Evolutionary conservation across 179 eudicot genomes (phyloP).

Genomic region (Drosera spatulata): DNA sequence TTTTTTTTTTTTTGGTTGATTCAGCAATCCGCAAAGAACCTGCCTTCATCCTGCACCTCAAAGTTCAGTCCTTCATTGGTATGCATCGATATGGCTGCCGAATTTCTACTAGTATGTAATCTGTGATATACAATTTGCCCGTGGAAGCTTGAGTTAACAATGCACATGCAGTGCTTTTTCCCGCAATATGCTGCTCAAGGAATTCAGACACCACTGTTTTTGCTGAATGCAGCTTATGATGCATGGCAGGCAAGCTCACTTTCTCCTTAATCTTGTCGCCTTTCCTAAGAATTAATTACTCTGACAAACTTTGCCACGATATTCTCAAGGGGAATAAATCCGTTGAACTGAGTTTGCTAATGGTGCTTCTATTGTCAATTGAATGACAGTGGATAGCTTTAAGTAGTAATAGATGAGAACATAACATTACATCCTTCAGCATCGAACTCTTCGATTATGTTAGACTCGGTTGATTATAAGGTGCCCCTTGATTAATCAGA

Average conservation of each 20-base stretch:
- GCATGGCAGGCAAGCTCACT: slow-evolving; percentile 63
- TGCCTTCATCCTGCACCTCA: slow-evolving; percentile 62
- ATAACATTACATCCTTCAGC: too few species aligned
- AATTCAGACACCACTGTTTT: slow-evolving; percentile 55
- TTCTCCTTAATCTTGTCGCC: not conserved
- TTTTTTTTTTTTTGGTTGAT: not conserved
- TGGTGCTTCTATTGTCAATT: too few species aligned
- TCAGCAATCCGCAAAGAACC: slow-evolving; percentile 52
- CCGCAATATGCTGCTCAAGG: slow-evolving; percentile 50
- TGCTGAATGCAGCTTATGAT: slow-evolving; percentile 78
- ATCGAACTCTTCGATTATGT: too few species aligned
- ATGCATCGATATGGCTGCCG: slow-evolving; percentile 4
- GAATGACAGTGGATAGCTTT: too few species aligned
- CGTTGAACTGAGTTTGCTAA: too few species aligned
- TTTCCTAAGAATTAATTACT: not conserved
- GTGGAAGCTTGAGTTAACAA: not conserved
- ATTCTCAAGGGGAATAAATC: not conserved
- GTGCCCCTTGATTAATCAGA: too few species aligned
- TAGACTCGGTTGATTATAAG: too few species aligned
- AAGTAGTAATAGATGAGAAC: too few species aligned
- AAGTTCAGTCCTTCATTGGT: slow-evolving; percentile 53
- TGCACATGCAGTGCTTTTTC: slow-evolving; percentile 57
- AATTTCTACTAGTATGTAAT: too few species aligned
- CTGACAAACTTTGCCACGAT: not conserved
- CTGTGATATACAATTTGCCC: too few species aligned